phyloP scores from a whole-genome alignment of 106 monocot genomes.

The Dendrobium chrysotoxum region DNA sequence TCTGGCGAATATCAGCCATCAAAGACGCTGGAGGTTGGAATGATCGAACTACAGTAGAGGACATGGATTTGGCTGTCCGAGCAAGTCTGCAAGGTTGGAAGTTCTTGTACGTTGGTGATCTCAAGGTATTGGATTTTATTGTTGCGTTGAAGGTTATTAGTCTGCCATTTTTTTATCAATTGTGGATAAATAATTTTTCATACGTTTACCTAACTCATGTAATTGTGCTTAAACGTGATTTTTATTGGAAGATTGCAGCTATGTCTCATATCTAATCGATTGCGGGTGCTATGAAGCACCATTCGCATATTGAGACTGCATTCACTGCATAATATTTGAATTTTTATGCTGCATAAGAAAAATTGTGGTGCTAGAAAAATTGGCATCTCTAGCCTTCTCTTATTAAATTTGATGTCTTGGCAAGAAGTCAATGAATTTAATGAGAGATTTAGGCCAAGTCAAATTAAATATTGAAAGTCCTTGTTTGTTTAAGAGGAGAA shows the following conservation, averaged over 20 bases:
- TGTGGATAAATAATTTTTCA: neutral
- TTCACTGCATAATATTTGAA: neutral
- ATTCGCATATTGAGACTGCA: neutral
- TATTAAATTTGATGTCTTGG: neutral
- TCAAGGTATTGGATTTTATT: slow-evolving; percentile 8
- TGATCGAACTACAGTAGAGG: slow-evolving; percentile 12
- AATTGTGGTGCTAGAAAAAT: neutral
- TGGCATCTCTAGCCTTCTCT: neutral
- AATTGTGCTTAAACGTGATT: neutral
- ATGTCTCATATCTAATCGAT: neutral
- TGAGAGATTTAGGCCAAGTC: neutral
- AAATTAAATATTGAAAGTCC: neutral
- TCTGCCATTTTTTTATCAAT: neutral
- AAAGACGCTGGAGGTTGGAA: slow-evolving; percentile 10
- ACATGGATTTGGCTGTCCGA: slow-evolving; percentile 10
- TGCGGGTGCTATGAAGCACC: neutral
- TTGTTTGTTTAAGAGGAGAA: neutral
- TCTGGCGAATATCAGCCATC: slow-evolving; percentile 10
- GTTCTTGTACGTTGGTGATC: slow-evolving; percentile 2
- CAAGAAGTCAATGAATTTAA: neutral
- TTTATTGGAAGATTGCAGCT: neutral
- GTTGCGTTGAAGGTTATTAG: slow-evolving; percentile 3
- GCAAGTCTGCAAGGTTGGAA: slow-evolving; percentile 13
- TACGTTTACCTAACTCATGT: neutral
- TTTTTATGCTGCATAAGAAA: neutral